phyloP scores from a whole-genome alignment of 192 early-diverging fungal genomes.

The Linnemannia exigua region DNA sequence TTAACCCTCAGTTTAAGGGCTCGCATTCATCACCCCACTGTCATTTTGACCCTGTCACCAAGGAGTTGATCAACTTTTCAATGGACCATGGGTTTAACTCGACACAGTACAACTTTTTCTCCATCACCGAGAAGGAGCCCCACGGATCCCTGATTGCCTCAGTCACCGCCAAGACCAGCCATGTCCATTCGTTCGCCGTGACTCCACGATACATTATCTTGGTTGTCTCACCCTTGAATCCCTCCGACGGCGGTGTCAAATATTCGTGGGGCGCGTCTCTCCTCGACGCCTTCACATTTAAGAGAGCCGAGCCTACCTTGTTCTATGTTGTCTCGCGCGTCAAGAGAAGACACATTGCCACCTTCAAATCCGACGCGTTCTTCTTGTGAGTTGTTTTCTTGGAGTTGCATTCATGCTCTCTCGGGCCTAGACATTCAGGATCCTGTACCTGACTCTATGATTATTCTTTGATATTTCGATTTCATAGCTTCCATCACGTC shows the following conservation, averaged over 20 bases:
- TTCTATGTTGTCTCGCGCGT: conserved; percentile 84
- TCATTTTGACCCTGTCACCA: conserved; percentile 76
- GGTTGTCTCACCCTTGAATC: conserved; percentile 67
- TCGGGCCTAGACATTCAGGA: neutral
- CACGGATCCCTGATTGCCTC: conserved; percentile 73
- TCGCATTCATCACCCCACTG: conserved; percentile 76
- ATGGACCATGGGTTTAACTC: conserved; percentile 80
- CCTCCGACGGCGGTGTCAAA: conserved; percentile 71
- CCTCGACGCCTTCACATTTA: conserved; percentile 79
- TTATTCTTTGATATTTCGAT: neutral
- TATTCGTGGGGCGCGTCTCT: conserved; percentile 81
- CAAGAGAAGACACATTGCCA: conserved; percentile 74
- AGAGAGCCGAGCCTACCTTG: conserved; percentile 65
- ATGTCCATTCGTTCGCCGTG: conserved; percentile 83
- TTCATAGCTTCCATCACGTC: conserved; percentile 78
- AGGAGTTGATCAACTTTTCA: conserved; percentile 83
- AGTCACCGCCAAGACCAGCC: conserved; percentile 73
- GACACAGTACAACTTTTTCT: conserved; percentile 77
- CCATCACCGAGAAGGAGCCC: conserved; percentile 71
- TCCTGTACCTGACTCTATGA: neutral
- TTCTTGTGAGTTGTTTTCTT: conserved; percentile 63
- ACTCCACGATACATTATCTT: conserved; percentile 82
- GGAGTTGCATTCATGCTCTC: neutral
- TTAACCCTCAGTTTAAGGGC: conserved; percentile 77
- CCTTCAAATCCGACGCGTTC: conserved; percentile 75